Conservation (phyloP, 1,284 basidiomycete species). For the Anthracocystis panici-leucophaei region DNA sequence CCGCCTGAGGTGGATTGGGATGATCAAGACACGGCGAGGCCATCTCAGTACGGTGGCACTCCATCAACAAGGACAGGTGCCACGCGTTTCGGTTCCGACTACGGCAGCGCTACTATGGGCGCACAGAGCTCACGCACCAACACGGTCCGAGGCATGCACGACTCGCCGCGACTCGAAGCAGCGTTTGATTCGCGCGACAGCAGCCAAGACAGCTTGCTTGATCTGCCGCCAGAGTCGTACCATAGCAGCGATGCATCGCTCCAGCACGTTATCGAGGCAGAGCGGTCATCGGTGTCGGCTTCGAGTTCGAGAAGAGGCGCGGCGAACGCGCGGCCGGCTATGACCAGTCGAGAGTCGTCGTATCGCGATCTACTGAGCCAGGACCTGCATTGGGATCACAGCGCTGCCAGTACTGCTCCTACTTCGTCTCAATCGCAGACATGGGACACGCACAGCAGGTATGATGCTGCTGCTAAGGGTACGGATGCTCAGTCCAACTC, state of each 20-base stretch:
- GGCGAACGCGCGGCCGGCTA: constrained; percentile 6
- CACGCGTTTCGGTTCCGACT: constrained; percentile 46
- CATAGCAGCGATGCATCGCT: constrained; percentile 47
- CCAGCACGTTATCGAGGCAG: constrained; percentile 16
- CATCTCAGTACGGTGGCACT: constrained; percentile 45
- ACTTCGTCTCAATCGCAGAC: constrained; percentile 42
- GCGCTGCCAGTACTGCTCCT: constrained; percentile 43
- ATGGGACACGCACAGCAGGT: constrained; percentile 22
- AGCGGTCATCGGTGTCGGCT: constrained; percentile 23
- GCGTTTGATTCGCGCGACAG: constrained; percentile 33
- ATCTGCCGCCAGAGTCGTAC: constrained; percentile 46
- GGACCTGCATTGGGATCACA: constrained; percentile 30
- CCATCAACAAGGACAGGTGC: constrained; percentile 46
- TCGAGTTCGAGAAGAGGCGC: constrained; percentile 16
- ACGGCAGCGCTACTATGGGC: constrained; percentile 45
- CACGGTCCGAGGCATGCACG: constrained; percentile 33
- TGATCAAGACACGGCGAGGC: constrained; percentile 48
- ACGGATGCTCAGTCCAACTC: constrained; percentile 20
- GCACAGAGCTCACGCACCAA: constrained; percentile 50
- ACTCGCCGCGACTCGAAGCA: constrained; percentile 38
- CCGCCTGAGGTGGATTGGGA: constrained; percentile 56
- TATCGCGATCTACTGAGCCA: constrained; percentile 28
- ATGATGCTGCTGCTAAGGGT: constrained; percentile 1
- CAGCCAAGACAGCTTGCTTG: constrained; percentile 47
- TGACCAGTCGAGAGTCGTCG: constrained; percentile 32